Conservation (phyloP, 2,329 filamentous ascomycete species). For the Akanthomyces dipterigenus region DNA sequence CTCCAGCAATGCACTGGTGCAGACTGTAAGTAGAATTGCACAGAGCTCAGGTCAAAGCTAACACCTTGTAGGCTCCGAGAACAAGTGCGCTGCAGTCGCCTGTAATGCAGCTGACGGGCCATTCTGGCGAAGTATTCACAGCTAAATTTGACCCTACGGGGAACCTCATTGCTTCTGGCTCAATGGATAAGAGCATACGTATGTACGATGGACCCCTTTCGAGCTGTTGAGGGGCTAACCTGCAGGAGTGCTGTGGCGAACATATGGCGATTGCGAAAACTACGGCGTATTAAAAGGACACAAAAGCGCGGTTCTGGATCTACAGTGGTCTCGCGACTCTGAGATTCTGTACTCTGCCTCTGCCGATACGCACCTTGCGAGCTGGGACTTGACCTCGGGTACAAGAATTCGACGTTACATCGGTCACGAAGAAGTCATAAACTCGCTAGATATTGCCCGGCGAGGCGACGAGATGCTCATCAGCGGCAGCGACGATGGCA, state of each 20-base stretch:
- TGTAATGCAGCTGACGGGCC: constrained; percentile 86
- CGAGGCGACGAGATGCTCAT: constrained; percentile 86
- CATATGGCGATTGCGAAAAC: constrained; percentile 89
- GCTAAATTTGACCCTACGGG: constrained; percentile 86
- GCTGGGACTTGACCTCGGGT: constrained; percentile 93
- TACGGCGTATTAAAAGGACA: constrained; percentile 85
- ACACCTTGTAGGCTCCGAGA: constrained; percentile 55
- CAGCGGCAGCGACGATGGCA: constrained; percentile 89
- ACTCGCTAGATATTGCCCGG: constrained; percentile 79
- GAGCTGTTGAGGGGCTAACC: constrained; percentile 13
- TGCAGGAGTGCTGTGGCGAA: constrained; percentile 77
- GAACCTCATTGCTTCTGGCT: constrained; percentile 84
- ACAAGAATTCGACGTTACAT: constrained; percentile 83
- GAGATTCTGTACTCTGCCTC: constrained; percentile 86
- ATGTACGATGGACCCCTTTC: constrained; percentile 26
- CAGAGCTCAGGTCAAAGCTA: constrained; percentile 8
- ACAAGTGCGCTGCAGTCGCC: constrained; percentile 82
- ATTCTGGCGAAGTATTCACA: constrained; percentile 80
- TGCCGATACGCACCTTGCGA: constrained; percentile 86
- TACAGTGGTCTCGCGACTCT: constrained; percentile 96
- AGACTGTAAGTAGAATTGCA: constrained; percentile 36
- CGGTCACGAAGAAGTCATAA: constrained; percentile 95
- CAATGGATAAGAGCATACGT: constrained; percentile 91
- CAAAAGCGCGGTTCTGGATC: constrained; percentile 81
- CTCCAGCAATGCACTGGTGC: constrained; percentile 41